phyloP scores from a whole-genome alignment of 1,139 yeast species.

The Suhomyces choctaworum region DNA sequence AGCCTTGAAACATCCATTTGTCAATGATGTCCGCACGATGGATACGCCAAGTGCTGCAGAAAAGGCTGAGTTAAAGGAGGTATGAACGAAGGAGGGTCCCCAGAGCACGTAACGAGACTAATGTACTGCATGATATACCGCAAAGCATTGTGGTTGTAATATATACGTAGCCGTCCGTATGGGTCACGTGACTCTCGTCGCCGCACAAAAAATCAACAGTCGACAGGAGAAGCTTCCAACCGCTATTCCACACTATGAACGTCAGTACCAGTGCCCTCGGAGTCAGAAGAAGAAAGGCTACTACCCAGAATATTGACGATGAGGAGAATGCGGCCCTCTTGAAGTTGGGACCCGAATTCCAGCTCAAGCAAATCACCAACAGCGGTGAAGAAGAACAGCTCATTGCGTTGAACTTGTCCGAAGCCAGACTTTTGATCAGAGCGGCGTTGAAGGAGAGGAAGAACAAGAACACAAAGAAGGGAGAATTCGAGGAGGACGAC shows the following conservation, averaged over 20 bases:
- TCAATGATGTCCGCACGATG: constrained; percentile 38
- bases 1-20: constrained; percentile 89
- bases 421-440: constrained; percentile 84
- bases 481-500: constrained; percentile 35
- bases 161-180: too few species aligned
- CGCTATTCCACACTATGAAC: constrained; percentile 52
- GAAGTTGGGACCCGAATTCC: constrained; percentile 91
- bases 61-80: constrained; percentile 5
- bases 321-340: constrained; percentile 90
- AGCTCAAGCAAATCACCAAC: constrained; percentile 74
- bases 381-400: constrained; percentile 75
- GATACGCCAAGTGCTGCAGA: constrained; percentile 6
- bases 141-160: too few species aligned
- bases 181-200: constrained; percentile 1
- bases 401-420: constrained; percentile 83
- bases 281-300: constrained; percentile 66
- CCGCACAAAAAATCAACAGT: constrained; percentile 6
- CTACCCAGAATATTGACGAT: constrained; percentile 64
- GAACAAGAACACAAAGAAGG: constrained; percentile 38
- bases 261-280: constrained; percentile 88
- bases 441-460: constrained; percentile 85
- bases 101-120: constrained; percentile 1
- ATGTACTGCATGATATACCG: constrained; percentile 4
- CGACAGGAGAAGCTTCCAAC: neutral
- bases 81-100: neutral